These are phyloP conservation scores for Diutina ranongensis DNA, from an alignment of 1,139 yeast genomes.

Conservation along the genomic window DNA sequence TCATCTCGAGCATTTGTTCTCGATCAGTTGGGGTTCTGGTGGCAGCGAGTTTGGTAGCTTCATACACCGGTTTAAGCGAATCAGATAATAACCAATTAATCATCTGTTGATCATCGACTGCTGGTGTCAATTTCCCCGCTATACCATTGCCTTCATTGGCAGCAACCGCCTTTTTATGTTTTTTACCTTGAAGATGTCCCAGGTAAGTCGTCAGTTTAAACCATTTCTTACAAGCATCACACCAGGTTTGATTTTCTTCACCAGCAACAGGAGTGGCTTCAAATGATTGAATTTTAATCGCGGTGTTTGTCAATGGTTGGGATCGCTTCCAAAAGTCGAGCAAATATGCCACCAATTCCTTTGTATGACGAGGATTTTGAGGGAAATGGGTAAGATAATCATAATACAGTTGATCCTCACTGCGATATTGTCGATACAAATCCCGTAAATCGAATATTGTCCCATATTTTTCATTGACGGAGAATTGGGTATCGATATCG, in stretches of 20 bases:
- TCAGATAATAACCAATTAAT: not conserved
- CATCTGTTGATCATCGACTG: not conserved
- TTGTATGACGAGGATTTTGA: not conserved
- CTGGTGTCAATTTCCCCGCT: not conserved
- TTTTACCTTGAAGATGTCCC: constrained; percentile 66
- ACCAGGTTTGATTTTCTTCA: constrained; percentile 23
- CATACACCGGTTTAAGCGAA: constrained; percentile 6
- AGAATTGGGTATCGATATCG: not conserved
- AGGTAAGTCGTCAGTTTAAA: constrained; percentile 59
- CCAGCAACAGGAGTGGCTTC: not conserved
- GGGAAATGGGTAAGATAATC: not conserved
- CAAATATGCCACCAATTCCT: not conserved
- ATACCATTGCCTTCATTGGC: too few species aligned
- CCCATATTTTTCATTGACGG: not conserved
- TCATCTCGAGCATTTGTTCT: constrained; percentile 47
- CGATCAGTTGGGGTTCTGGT: constrained; percentile 73
- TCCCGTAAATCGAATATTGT: not conserved
- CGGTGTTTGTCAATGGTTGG: not conserved
- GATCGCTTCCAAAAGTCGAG: not conserved
- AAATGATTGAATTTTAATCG: not conserved
- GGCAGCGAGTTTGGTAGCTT: constrained; percentile 45
- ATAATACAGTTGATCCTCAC: not conserved
- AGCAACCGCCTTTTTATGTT: constrained; percentile 46
- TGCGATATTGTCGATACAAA: not conserved
- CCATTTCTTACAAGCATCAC: constrained; percentile 51